phyloP scores from a whole-genome alignment of 2,329 filamentous ascomycete genomes.

The Bisporella sp. region DNA sequence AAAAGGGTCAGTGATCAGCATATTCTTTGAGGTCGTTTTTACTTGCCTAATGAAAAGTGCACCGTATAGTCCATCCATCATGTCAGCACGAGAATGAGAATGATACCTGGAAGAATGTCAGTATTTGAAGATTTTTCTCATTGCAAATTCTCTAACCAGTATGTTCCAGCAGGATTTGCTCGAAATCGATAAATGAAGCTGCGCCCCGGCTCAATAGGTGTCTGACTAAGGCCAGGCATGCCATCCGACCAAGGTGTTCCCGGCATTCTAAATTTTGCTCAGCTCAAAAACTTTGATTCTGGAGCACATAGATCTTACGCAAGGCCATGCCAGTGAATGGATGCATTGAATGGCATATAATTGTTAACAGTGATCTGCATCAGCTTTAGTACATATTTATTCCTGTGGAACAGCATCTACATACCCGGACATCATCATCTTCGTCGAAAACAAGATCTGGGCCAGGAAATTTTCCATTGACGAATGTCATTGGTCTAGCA shows the following conservation, averaged over 20 bases:
- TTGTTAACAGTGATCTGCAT: slow-evolving; percentile 24
- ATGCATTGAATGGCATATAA: slow-evolving; percentile 27
- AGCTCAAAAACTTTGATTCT: too few species aligned
- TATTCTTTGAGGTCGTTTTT: too few species aligned
- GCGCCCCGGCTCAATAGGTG: slow-evolving; percentile 33
- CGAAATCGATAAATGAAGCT: slow-evolving; percentile 32
- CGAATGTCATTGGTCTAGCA: slow-evolving; percentile 16
- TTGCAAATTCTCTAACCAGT: too few species aligned
- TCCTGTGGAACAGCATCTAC: too few species aligned
- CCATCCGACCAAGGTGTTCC: slow-evolving; percentile 32
- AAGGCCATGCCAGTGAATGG: slow-evolving; percentile 36
- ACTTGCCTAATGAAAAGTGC: slow-evolving; percentile 14
- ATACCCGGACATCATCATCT: slow-evolving; percentile 13
- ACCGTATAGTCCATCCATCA: slow-evolving; percentile 20
- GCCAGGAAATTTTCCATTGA: slow-evolving; percentile 20
- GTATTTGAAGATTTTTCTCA: too few species aligned
- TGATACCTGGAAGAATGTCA: slow-evolving; percentile 24
- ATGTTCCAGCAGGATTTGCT: slow-evolving; percentile 27
- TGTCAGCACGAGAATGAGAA: slow-evolving; percentile 26
- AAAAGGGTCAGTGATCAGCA: too few species aligned
- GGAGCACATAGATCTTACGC: slow-evolving; percentile 4
- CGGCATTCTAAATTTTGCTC: slow-evolving; percentile 4
- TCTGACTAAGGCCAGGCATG: slow-evolving; percentile 32
- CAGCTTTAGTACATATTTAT: neutral
- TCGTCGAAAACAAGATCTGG: slow-evolving; percentile 29